A percentile compares a stretch with the other conserved stretches of the same genome.
phyloP scores from a whole-genome alignment of 2,329 filamentous ascomycete genomes.

The Passalora sequoiae region DNA sequence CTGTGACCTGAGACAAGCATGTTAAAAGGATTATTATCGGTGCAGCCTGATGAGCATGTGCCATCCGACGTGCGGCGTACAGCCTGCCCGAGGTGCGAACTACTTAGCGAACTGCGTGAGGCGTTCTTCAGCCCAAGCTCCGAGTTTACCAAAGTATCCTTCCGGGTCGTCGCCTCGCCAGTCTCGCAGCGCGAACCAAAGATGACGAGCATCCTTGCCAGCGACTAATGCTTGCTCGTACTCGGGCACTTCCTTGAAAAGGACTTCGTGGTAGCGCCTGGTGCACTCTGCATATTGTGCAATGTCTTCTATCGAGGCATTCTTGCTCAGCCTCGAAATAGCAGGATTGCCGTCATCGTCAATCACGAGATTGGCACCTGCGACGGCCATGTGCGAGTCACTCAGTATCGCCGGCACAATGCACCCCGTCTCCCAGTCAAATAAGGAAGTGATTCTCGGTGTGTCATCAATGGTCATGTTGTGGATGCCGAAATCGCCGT shows the following conservation, averaged over 20 bases:
- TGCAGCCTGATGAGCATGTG: too few relatives aligned
- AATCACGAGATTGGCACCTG: neutral
- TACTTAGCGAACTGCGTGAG: too few relatives aligned
- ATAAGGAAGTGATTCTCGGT: neutral
- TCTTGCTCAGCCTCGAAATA: neutral
- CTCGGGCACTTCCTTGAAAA: neutral
- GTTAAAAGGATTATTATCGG: too few relatives aligned
- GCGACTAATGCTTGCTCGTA: neutral
- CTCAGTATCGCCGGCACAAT: neutral
- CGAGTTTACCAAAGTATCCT: neutral
- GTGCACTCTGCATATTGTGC: neutral
- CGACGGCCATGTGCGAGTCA: neutral
- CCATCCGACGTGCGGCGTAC: too few relatives aligned
- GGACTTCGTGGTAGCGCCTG: neutral
- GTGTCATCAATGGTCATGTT: neutral
- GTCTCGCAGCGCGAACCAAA: neutral
- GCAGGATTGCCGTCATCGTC: neutral
- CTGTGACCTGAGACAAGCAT: too few relatives aligned
- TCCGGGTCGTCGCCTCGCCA: neutral
- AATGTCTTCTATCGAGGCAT: neutral
- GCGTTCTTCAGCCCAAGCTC: neutral
- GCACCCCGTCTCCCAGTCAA: conserved; percentile 2
- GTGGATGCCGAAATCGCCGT: conserved; percentile 5
- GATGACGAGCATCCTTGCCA: neutral
- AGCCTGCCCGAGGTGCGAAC: too few relatives aligned